Base-by-base conservation (phyloP, 352 stramenopile genomes). In the Phytopythium aichiense region DNA sequence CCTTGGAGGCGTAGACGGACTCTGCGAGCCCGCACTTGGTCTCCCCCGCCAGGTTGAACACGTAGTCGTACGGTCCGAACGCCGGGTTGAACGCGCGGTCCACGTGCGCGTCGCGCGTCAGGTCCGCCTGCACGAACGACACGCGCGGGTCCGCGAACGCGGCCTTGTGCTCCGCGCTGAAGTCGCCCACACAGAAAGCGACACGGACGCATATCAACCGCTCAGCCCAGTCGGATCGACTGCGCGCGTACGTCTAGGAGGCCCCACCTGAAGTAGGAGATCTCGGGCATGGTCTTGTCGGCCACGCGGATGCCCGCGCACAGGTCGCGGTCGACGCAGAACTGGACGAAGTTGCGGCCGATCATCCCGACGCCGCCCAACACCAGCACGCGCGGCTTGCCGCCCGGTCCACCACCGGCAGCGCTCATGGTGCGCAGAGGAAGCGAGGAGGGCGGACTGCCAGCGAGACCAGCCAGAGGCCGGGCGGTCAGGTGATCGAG, bases 271-370 rank as follows among this genome's bases (percentile, higher is more conserved):
- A 95, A 93, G 74, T 95, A 95, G 37, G 87, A 88, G 68, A 94
- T 95, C 69, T 90, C 85, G 45, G 84, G 81, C 79, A 93, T 89
- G 22, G 85, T 89, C 71, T 95, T 95, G 73, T 95, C 87, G 37
- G 82, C 84, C 57, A 95, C 83, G 49, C 85, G 84, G 58, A 95
- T 87, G 61, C 70, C 69, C 12, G 76, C 75, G 54, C 73, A 77
- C 16, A 94, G 57, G 54, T 93, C 81, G 30, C 79, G 69, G 65
- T 91, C 81, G 22, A 95, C 65, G 49, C 84, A 84, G 66, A 80
- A 87, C 69, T 93, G 77, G 54, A 94, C 82, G 51, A 95, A 92
- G 77, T 94, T 95, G 66, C 87, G 82, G 63, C 87, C 87, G 56
- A 95, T 89, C 82, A 94, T 92, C 57, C 87, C 87, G 62, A 78